These are phyloP conservation scores for Trichoderma parareesei DNA, from an alignment of 495 filamentous ascomycete genomes.

Conservation along the genomic window DNA sequence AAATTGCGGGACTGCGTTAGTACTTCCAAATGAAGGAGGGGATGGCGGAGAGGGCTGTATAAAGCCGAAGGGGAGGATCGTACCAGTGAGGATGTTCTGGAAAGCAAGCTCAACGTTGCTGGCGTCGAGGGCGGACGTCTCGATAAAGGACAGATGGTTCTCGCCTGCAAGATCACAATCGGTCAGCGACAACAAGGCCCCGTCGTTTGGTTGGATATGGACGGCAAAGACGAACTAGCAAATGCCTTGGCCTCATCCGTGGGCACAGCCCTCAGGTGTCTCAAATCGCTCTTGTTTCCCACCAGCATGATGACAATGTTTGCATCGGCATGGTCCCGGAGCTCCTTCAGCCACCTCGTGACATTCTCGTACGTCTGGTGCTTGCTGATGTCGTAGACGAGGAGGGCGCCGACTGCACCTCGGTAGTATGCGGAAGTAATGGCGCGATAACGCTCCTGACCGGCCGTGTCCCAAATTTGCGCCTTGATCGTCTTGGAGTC, in stretches of 20 bases:
- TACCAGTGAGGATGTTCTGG: slow-evolving; percentile 98
- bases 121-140: slow-evolving; percentile 96
- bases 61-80: slow-evolving; percentile 17
- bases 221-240: slow-evolving; percentile 61
- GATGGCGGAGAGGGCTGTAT: not conserved
- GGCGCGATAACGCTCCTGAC: slow-evolving; percentile 97
- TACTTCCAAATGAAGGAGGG: slow-evolving; percentile 5
- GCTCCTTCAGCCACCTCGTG: slow-evolving; percentile 97
- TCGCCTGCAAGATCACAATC: slow-evolving; percentile 51
- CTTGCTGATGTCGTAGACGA: slow-evolving; percentile 99
- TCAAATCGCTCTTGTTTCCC: slow-evolving; percentile 99
- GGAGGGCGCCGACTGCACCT: slow-evolving; percentile 90
- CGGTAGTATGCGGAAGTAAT: slow-evolving; percentile 99
- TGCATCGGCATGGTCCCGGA: slow-evolving; percentile 94
- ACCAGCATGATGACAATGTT: slow-evolving; percentile 99
- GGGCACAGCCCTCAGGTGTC: slow-evolving; percentile 92
- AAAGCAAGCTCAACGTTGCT: slow-evolving; percentile 99
- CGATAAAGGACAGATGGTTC: slow-evolving; percentile 95
- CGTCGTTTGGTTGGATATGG: slow-evolving; percentile 1
- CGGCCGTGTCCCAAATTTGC: slow-evolving; percentile 99
- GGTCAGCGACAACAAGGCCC: slow-evolving; percentile 13
- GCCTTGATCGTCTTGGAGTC: slow-evolving; percentile 99
- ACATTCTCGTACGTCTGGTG: slow-evolving; percentile 99
- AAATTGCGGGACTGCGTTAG: slow-evolving; percentile 6
- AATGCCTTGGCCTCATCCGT: slow-evolving; percentile 98